Evolutionary conservation across 768 basidiomycete genomes (phyloP).

Genomic region (Suillus clintonianus): DNA sequence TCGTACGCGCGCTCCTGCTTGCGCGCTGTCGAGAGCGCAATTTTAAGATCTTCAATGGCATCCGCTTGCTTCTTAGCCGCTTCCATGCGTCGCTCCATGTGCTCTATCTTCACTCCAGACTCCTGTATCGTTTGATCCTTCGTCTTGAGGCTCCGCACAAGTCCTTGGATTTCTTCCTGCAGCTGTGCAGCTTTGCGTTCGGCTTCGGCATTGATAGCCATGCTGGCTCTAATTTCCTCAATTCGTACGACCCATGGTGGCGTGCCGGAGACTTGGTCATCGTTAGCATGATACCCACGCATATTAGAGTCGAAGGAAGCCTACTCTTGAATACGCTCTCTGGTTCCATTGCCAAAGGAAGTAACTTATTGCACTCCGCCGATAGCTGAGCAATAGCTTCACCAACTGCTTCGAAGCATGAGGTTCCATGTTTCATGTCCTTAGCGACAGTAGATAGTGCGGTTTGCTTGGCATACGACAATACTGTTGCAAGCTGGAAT

Average conservation of each 20-base stretch:
- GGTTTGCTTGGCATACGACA: slow-evolving; percentile 72
- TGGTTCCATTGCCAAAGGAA: slow-evolving; percentile 70
- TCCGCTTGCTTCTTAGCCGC: slow-evolving; percentile 90
- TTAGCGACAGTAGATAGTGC: slow-evolving; percentile 72
- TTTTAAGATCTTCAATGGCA: slow-evolving; percentile 76
- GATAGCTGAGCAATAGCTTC: slow-evolving; percentile 69
- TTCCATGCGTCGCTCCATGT: slow-evolving; percentile 93
- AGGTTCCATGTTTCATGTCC: slow-evolving; percentile 60
- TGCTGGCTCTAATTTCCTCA: slow-evolving; percentile 77
- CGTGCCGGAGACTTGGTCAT: slow-evolving; percentile 60
- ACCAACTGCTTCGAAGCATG: slow-evolving; percentile 78
- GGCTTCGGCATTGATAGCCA: slow-evolving; percentile 88
- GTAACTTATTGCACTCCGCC: slow-evolving; percentile 66
- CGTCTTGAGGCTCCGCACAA: slow-evolving; percentile 80
- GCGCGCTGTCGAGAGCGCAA: slow-evolving; percentile 73
- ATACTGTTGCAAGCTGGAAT: slow-evolving; percentile 72
- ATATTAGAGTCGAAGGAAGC: neutral
- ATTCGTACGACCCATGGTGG: slow-evolving; percentile 87
- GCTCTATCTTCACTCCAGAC: slow-evolving; percentile 86
- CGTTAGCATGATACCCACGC: neutral
- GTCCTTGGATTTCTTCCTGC: slow-evolving; percentile 87
- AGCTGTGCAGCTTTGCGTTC: slow-evolving; percentile 85
- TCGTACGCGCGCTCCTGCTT: slow-evolving; percentile 90
- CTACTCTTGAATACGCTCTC: slow-evolving; percentile 84
- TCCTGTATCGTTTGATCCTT: slow-evolving; percentile 93